Conservation (phyloP, 495 filamentous ascomycete genomes). For the Lasiosphaeria ovina region DNA sequence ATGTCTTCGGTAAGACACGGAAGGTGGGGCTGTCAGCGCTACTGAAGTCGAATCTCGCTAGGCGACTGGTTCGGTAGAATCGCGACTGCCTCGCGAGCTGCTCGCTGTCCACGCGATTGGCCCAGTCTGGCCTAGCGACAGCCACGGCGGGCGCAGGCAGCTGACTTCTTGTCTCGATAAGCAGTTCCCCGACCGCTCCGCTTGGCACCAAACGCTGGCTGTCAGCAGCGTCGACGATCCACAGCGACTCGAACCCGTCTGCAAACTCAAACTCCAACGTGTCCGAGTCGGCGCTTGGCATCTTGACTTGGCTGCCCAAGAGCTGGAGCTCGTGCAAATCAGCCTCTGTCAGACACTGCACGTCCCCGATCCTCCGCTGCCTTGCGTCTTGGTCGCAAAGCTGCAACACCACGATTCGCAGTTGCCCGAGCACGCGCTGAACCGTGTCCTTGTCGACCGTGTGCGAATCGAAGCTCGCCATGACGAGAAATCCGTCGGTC, state of each 20-base stretch:
- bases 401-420: slow-evolving; percentile 29
- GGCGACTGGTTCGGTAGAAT: slow-evolving; percentile 31
- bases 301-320: slow-evolving; percentile 12
- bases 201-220: slow-evolving; percentile 35
- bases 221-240: slow-evolving; percentile 43
- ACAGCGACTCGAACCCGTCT: slow-evolving; percentile 22
- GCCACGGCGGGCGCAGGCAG: slow-evolving; percentile 9
- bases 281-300: slow-evolving; percentile 4
- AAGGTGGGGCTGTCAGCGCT: slow-evolving; percentile 9
- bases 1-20: slow-evolving; percentile 10
- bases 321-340: slow-evolving; percentile 21
- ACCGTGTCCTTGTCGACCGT: slow-evolving; percentile 33
- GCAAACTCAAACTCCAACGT: slow-evolving; percentile 7
- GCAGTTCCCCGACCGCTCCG: slow-evolving; percentile 47
- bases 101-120: background rate
- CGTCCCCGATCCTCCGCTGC: slow-evolving; percentile 22
- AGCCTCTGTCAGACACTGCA: slow-evolving; percentile 26
- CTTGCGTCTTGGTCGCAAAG: slow-evolving; percentile 28
- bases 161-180: slow-evolving; percentile 23
- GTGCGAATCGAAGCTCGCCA: slow-evolving; percentile 61
- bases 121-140: slow-evolving; percentile 4
- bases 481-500: slow-evolving; percentile 54
- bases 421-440: slow-evolving; percentile 32
- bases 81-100: background rate
- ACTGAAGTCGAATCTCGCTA: slow-evolving; percentile 30